Base-by-base conservation (phyloP, 2,329 filamentous ascomycete species). In the Clonostachys solani region DNA sequence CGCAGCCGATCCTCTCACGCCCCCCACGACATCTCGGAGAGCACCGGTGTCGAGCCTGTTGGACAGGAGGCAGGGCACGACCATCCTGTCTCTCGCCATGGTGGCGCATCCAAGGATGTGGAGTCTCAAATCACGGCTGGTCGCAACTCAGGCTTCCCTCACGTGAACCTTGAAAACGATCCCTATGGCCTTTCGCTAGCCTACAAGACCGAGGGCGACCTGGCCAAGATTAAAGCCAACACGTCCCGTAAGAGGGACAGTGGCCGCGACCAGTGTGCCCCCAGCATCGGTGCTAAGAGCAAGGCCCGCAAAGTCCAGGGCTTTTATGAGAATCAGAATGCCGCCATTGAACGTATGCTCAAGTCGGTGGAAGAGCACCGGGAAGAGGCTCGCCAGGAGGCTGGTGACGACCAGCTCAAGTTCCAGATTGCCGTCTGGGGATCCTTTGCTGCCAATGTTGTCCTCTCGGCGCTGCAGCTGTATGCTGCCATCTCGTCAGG, bases 331-430 rank as follows among this genome's bases (percentile, higher is more conserved):
- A 77, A 78, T 33, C 92, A 99, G 63, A 99, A 99, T 63, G 89
- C 92, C 64, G 92, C 89, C 57, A 99, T 99, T 55, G 83, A 96
- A 71, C 83, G 89, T 12, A 80, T 96, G 69, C 77, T 97, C 54
- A 96, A 96, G 71, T 86, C 88, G 4, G 92, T 97, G 3, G 90
- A 96, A 60, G 90, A 96, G 61, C 94, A 97, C 68, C 77, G 87
- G 16, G 83, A 85, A 35, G 85, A 90, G 43, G 92, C 92, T 35
- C 85, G 82, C 53, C 87, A 95, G 56, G 82, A 92, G 62, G 84
- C 87, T 49, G 83, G 82, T 49, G 87, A 91, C 33, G 92, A 95
- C 61, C 86, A 92, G 51, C 68, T 96, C 56, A 84, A 86, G 59
- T 85, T 80, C 68, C 80, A 81, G 57, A 87, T 84, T 52, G 81